These are phyloP conservation scores for Pseudogymnoascus sp. DNA, from an alignment of 2,329 filamentous ascomycete genomes.

Conservation along the genomic window DNA sequence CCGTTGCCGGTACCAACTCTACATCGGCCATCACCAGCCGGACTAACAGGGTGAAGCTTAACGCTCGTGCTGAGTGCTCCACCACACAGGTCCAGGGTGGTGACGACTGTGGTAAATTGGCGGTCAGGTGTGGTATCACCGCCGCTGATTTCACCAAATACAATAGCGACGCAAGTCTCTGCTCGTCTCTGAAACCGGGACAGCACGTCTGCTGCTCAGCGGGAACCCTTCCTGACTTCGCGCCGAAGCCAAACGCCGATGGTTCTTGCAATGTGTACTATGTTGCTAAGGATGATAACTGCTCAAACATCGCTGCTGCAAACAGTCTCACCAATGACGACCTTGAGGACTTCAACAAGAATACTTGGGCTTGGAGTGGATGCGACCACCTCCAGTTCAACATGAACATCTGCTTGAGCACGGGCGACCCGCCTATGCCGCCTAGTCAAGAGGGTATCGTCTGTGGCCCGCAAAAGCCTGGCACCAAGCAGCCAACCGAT, in stretches of 20 bases:
- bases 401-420: conserved; percentile 34
- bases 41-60: neutral
- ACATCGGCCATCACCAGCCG: neutral
- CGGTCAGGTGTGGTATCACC: conserved; percentile 33
- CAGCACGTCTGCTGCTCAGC: conserved; percentile 29
- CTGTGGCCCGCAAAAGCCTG: conserved; percentile 39
- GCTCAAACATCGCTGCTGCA: conserved; percentile 26
- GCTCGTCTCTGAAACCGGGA: conserved; percentile 21
- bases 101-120: conserved; percentile 33
- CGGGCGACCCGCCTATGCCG: conserved; percentile 36
- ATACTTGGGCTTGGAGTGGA: conserved; percentile 38
- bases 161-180: conserved; percentile 24
- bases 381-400: conserved; percentile 30
- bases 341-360: conserved; percentile 33
- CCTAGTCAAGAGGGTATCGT: conserved; percentile 30
- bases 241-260: conserved; percentile 27
- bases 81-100: conserved; percentile 29
- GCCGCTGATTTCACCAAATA: conserved; percentile 24
- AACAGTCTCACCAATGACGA: conserved; percentile 28
- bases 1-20: neutral
- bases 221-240: conserved; percentile 27
- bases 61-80: conserved; percentile 22
- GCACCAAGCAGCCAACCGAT: conserved; percentile 29
- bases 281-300: conserved; percentile 30
- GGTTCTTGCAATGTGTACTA: conserved; percentile 32